phyloP scores from a whole-genome alignment of 2,329 filamentous ascomycete species.

The Leptographium procerum region DNA sequence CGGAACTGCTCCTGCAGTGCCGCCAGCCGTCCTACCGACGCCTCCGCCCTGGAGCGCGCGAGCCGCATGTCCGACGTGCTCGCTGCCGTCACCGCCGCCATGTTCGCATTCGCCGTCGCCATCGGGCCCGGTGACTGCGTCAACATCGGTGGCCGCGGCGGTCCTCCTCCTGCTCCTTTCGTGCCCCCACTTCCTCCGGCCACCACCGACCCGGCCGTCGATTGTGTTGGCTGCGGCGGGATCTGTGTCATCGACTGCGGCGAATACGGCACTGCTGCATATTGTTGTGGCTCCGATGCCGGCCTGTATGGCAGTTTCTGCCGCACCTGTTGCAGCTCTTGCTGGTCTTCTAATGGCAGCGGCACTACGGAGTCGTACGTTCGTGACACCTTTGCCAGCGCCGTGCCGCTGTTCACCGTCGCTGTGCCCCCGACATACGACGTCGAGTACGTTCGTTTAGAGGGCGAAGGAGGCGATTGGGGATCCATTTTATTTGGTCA shows the following conservation, averaged over 20 bases:
- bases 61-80: slow-evolving; percentile 11
- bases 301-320: background rate
- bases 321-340: background rate
- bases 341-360: background rate
- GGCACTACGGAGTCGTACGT: background rate
- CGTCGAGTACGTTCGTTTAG: background rate
- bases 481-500: background rate
- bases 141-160: slow-evolving; percentile 2
- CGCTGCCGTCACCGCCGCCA: slow-evolving; percentile 6
- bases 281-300: background rate
- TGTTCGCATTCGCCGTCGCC: background rate
- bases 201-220: slow-evolving; percentile 9
- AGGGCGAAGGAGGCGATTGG: background rate
- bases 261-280: background rate
- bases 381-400: background rate
- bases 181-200: background rate
- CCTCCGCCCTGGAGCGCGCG: slow-evolving; percentile 16
- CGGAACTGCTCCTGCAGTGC: slow-evolving; percentile 20
- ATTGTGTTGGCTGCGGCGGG: slow-evolving; percentile 12
- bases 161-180: background rate
- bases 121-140: slow-evolving; percentile 13
- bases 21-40: slow-evolving; percentile 23
- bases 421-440: background rate
- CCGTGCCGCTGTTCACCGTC: too few species aligned
- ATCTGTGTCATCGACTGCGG: slow-evolving; percentile 9